phyloP scores from a whole-genome alignment of 2,329 filamentous ascomycete genomes.

The Sarocladiaceae sp. region DNA sequence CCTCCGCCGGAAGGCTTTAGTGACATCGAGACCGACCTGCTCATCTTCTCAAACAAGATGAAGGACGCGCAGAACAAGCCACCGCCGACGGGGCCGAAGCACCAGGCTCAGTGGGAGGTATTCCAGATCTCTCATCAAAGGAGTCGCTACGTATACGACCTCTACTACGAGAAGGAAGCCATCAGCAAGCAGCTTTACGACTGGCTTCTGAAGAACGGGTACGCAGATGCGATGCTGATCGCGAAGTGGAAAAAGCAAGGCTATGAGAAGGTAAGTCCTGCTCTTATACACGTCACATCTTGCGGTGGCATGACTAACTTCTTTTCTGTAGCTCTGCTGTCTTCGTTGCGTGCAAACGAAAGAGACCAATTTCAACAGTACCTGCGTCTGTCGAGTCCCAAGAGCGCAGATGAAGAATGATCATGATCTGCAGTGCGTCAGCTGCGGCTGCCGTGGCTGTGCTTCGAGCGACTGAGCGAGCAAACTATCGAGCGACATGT shows the following conservation, averaged over 20 bases:
- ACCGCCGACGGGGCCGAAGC: slow-evolving; percentile 72
- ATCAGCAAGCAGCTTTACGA: slow-evolving; percentile 92
- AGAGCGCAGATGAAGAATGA: slow-evolving; percentile 85
- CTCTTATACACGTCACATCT: no score
- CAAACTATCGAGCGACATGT: neutral
- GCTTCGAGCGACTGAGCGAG: slow-evolving; percentile 68
- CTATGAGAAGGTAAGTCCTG: slow-evolving; percentile 77
- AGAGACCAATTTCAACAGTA: slow-evolving; percentile 98
- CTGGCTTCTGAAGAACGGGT: slow-evolving; percentile 93
- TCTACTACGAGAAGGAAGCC: slow-evolving; percentile 97
- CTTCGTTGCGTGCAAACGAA: slow-evolving; percentile 98
- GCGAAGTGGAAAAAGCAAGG: slow-evolving; percentile 99
- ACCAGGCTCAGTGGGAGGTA: slow-evolving; percentile 94
- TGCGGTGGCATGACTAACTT: neutral
- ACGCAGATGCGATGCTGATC: slow-evolving; percentile 91
- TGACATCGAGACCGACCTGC: slow-evolving; percentile 81
- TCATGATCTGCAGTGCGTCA: slow-evolving; percentile 88
- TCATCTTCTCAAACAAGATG: slow-evolving; percentile 87
- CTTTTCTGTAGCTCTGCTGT: slow-evolving; percentile 71
- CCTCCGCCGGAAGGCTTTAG: slow-evolving; percentile 81
- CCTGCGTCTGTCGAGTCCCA: slow-evolving; percentile 94
- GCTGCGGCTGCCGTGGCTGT: slow-evolving; percentile 89
- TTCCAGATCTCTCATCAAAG: slow-evolving; percentile 96
- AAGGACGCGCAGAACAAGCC: slow-evolving; percentile 92
- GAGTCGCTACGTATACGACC: slow-evolving; percentile 88